Evolutionary conservation across 179 eudicot species (phyloP).

Genomic region (Dionaea muscipula): DNA sequence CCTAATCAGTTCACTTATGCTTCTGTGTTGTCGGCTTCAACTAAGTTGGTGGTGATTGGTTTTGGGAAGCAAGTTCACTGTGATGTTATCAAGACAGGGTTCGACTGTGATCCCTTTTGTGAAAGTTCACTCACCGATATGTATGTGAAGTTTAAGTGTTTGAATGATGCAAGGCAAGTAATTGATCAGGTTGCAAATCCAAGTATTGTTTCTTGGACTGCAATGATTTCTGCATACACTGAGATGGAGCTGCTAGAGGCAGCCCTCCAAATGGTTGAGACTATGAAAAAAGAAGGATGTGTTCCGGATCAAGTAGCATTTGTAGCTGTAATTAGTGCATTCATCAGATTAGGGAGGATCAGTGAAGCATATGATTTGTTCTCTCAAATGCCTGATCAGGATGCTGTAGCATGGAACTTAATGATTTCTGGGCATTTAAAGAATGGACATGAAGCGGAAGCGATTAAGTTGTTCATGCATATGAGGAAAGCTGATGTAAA

Average conservation of each 20-base stretch:
- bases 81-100: constrained; percentile 40
- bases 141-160: constrained; percentile 48
- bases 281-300: constrained; percentile 36
- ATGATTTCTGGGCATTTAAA: constrained; percentile 72
- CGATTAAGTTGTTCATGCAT: constrained; percentile 34
- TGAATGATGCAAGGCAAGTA: constrained; percentile 47
- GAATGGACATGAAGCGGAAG: constrained; percentile 41
- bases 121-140: constrained; percentile 69
- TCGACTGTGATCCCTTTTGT: constrained; percentile 39
- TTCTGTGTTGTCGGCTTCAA: constrained; percentile 54
- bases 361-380: constrained; percentile 54
- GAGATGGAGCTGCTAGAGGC: constrained; percentile 47
- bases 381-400: constrained; percentile 40
- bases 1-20: constrained; percentile 66
- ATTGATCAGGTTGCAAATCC: constrained; percentile 36
- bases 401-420: constrained; percentile 65
- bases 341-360: constrained; percentile 44
- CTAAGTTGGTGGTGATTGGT: constrained; percentile 27
- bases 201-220: constrained; percentile 64
- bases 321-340: constrained; percentile 51
- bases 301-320: constrained; percentile 58
- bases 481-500: constrained; percentile 48
- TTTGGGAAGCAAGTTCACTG: constrained; percentile 62
- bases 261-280: constrained; percentile 43
- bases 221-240: constrained; percentile 57